Base-by-base conservation (phyloP, 805 yeast species). In the Lachancea mirantina region DNA sequence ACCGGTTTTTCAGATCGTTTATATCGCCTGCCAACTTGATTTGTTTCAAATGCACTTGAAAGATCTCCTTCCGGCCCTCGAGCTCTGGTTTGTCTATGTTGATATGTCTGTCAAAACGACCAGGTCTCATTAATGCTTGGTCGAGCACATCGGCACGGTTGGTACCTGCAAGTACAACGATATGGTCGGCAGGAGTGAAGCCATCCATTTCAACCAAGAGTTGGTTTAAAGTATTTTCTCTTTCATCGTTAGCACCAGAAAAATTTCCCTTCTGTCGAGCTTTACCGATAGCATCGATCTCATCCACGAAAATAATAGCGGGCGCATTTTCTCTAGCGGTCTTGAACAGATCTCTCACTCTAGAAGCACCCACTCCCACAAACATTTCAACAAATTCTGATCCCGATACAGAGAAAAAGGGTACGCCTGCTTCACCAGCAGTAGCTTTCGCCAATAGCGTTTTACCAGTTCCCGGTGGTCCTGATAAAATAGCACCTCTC, bases 381-480 rank as follows among this genome's bases (percentile, higher is more conserved):
- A 84, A 87, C 95, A 87, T 87, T 59, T 87, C 95, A n/a, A 85
- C 94, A 46, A 87, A 87, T 56, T 87, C 96, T 9, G 95, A 84
- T 48, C 95, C 96, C 1, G 94, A 81, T 5, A 87, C 95, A 14
- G 92, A 78, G 43, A 76, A 76, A 57, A 87, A 87, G 16, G 96
- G 95, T 32, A 87, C 96, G 31, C 84, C 92, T 2, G 96, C 95
- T 57, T 87, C 96, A 47, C 96, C 96, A 2, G 96, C 96, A 16
- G 96, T 87, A 8, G 96, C 96, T 57, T 83, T 85, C 15, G 96
- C 96, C 36, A 87, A 63, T 42, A 87, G 62, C 0, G 96, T 87
- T 59, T 87, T 87, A 74, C 96, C 96, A 3, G 96, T 87, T 67
- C 96, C 96, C 26, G 96, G 96, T 11, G 95, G 94, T 45, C 96